Evolutionary conservation across 495 filamentous ascomycete species (phyloP).

Genomic region (Hyaloscypha finlandica): DNA sequence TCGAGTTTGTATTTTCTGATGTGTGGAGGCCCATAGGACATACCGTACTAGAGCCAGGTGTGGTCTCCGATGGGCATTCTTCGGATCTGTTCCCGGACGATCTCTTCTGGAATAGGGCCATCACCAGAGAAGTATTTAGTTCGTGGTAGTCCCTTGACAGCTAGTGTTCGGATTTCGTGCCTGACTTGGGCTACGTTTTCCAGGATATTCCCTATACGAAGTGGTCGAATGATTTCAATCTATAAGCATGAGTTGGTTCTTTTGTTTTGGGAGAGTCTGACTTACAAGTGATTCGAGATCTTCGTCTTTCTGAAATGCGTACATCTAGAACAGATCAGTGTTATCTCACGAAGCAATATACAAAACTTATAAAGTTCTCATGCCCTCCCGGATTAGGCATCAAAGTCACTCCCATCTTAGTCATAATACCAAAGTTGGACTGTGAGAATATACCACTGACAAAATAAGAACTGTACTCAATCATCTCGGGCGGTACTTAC

Average conservation of each 20-base stretch:
- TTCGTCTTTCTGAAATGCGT: neutral
- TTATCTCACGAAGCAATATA: neutral
- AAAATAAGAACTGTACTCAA: neutral
- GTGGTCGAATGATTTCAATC: slow-evolving; percentile 52
- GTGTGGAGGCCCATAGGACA: slow-evolving; percentile 38
- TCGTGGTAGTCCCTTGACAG: slow-evolving; percentile 44
- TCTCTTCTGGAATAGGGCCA: slow-evolving; percentile 40
- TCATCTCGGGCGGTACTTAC: neutral
- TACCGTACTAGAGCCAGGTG: slow-evolving; percentile 53
- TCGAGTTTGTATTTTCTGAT: slow-evolving; percentile 26
- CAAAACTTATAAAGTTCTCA: neutral
- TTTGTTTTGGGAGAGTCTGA: neutral
- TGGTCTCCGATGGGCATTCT: slow-evolving; percentile 42
- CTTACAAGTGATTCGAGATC: neutral
- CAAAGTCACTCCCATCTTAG: slow-evolving; percentile 55
- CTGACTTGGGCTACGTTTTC: slow-evolving; percentile 58
- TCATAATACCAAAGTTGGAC: slow-evolving; percentile 53
- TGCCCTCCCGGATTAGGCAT: slow-evolving; percentile 44
- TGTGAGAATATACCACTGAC: slow-evolving; percentile 53
- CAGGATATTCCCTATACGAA: slow-evolving; percentile 50
- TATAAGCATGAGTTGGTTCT: neutral
- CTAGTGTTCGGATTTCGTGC: slow-evolving; percentile 50
- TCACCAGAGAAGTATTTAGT: slow-evolving; percentile 44
- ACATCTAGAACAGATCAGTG: neutral
- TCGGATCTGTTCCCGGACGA: slow-evolving; percentile 40